phyloP scores from a whole-genome alignment of 352 stramenopile species.

The Plasmopara halstedii region DNA sequence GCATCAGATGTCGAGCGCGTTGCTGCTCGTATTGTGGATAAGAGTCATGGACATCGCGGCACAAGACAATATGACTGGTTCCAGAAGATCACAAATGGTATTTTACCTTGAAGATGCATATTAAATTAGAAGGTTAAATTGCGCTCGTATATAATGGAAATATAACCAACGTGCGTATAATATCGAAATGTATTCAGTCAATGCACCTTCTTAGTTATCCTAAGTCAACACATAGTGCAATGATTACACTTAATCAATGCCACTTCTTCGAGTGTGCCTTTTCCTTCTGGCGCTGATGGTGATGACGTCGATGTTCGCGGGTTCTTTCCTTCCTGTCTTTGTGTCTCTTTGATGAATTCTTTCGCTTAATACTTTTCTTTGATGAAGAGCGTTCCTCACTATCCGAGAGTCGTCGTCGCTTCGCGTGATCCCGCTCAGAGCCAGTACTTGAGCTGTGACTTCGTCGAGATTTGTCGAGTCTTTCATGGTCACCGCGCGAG shows the following conservation, averaged over 20 bases:
- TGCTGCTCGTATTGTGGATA: conserved; percentile 53
- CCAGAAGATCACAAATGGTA: conserved; percentile 82
- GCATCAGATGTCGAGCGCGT: conserved; percentile 45
- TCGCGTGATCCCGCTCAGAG: conserved; percentile 8
- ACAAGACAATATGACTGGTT: conserved; percentile 86
- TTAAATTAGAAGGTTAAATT: background rate
- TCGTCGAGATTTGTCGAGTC: conserved; percentile 9
- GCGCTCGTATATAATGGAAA: no score
- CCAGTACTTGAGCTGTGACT: conserved; percentile 15
- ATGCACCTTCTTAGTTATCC: background rate
- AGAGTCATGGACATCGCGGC: conserved; percentile 66
- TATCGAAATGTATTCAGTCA: background rate
- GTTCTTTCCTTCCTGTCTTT: conserved; percentile 43
- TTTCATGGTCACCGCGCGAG: conserved; percentile 2
- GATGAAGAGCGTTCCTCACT: conserved; percentile 11
- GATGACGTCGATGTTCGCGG: conserved; percentile 26
- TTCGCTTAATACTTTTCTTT: conserved; percentile 32
- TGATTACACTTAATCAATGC: conserved; percentile 10
- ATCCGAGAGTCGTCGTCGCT: conserved; percentile 11
- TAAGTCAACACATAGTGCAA: background rate
- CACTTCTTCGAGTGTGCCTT: conserved; percentile 20
- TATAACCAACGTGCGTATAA: no score
- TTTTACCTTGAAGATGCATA: conserved; percentile 26
- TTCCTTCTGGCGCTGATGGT: conserved; percentile 17
- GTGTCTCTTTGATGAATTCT: conserved; percentile 28